A percentile compares a stretch with the other conserved stretches of the same genome.
Conservation (phyloP, 2,329 filamentous ascomycete species). For the Rosellinia necatrix region DNA sequence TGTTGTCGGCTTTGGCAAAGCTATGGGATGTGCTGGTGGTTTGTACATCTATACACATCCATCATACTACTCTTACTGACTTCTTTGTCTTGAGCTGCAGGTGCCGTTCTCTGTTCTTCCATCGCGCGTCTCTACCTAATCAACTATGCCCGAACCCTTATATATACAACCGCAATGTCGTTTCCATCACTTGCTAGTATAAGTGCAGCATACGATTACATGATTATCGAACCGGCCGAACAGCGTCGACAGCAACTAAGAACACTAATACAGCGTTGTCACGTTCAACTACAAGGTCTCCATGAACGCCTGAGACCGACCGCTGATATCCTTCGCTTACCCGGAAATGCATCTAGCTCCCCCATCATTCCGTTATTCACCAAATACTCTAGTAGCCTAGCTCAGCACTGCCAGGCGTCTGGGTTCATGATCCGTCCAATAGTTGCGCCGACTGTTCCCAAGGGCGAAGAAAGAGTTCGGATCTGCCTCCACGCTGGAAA, state of each 20-base stretch:
- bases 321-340: slow-evolving; percentile 35
- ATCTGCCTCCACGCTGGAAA: slow-evolving; percentile 65
- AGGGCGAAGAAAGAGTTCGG: slow-evolving; percentile 59
- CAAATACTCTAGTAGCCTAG: slow-evolving; percentile 56
- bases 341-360: slow-evolving; percentile 47
- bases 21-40: slow-evolving; percentile 72
- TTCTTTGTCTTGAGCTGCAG: slow-evolving; percentile 43
- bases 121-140: slow-evolving; percentile 67
- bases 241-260: slow-evolving; percentile 48
- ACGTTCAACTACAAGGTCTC: slow-evolving; percentile 46
- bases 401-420: slow-evolving; percentile 54
- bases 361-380: slow-evolving; percentile 63
- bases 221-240: slow-evolving; percentile 35
- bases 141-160: slow-evolving; percentile 76
- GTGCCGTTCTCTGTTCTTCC: slow-evolving; percentile 65
- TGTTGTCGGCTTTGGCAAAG: slow-evolving; percentile 70
- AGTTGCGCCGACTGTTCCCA: slow-evolving; percentile 62
- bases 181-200: slow-evolving; percentile 53
- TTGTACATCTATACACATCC: slow-evolving; percentile 34
- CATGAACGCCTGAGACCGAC: slow-evolving; percentile 16
- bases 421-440: slow-evolving; percentile 62
- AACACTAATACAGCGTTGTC: slow-evolving; percentile 50
- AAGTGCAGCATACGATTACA: slow-evolving; percentile 38
- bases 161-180: slow-evolving; percentile 74
- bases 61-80: slow-evolving; percentile 15